Evolutionary conservation across 2,329 filamentous ascomycete genomes (phyloP).

Genomic region (Meredithiella fracta): DNA sequence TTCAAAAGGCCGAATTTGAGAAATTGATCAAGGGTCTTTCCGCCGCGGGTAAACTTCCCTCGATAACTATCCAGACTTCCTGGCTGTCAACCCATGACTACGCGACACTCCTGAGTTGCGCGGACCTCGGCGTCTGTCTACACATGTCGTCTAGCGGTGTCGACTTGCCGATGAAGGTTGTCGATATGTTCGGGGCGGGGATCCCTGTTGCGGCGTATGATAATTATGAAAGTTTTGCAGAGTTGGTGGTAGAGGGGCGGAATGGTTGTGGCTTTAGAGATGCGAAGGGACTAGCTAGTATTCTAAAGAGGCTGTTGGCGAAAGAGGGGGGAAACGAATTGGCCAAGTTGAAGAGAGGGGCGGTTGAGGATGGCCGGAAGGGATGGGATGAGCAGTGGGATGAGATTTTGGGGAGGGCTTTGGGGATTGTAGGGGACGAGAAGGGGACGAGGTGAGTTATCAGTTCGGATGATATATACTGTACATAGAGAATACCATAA

Average conservation of each 20-base stretch:
- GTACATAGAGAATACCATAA: neutral
- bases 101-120: conserved; percentile 63
- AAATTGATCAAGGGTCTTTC: conserved; percentile 45
- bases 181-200: conserved; percentile 95
- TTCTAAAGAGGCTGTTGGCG: conserved; percentile 48
- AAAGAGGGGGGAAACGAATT: conserved; percentile 37
- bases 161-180: conserved; percentile 96
- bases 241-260: conserved; percentile 72
- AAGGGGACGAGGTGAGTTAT: neutral
- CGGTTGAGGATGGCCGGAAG: conserved; percentile 53
- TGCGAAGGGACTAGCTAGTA: conserved; percentile 44
- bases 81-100: conserved; percentile 80
- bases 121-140: conserved; percentile 78
- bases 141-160: conserved; percentile 91
- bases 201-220: conserved; percentile 79
- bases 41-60: conserved; percentile 43
- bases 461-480: neutral
- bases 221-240: conserved; percentile 71
- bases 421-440: conserved; percentile 30
- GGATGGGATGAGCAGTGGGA: conserved; percentile 94
- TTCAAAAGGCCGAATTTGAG: conserved; percentile 63
- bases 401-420: conserved; percentile 55
- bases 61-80: conserved; percentile 59
- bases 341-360: conserved; percentile 46
- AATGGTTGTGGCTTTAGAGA: conserved; percentile 79